Base-by-base conservation (phyloP, 2,329 filamentous ascomycete species). In the Aspergillus arachidicola region DNA sequence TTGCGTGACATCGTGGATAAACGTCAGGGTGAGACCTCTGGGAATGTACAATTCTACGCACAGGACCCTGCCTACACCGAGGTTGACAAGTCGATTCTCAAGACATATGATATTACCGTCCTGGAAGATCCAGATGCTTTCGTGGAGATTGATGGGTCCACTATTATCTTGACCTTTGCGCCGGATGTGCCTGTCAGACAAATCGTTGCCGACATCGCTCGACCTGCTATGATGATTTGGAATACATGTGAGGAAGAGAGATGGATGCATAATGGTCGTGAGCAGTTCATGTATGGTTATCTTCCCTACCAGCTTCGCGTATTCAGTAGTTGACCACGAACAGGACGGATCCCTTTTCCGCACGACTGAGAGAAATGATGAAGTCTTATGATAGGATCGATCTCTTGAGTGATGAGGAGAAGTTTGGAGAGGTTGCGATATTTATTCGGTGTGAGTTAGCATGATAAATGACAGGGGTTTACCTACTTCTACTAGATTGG, bases 141-240 rank as follows among this genome's bases (percentile, higher is more conserved):
- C 57, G 62, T 75, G 1, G 68, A 75, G 53, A 50, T 78, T 7
- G 72, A 78, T 58, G 65, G 72, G 11, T 59, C 72, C 16, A 69
- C 73, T 10, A 45, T 77, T 12, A 71, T 78, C n/a, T 66, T 78
- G 60, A 72, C 72, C 2, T 60, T 68, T 50, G 68, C 65, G 21
- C 57, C 72, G 6, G 63, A 69, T 45, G 67, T 73, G 2, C 71
- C 74, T 3, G 65, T 77, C 16, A 74, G 73, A 36, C 72, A 78
- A 63, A 72, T 77, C 30, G 66, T 79, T 46, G 70, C 75, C 23
- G 76, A 79, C 64, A 59, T 75, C 54, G 71, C 74, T 19, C 68
- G 68, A 19, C 75, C 74, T 7, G 65, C 43, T 2, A 56, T 64
- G 16, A 45, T 70, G 26, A 61, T 71, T 26, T 70, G 69, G 62